Base-by-base conservation (phyloP, 2,329 filamentous ascomycete species). In the Aureobasidium musti region DNA sequence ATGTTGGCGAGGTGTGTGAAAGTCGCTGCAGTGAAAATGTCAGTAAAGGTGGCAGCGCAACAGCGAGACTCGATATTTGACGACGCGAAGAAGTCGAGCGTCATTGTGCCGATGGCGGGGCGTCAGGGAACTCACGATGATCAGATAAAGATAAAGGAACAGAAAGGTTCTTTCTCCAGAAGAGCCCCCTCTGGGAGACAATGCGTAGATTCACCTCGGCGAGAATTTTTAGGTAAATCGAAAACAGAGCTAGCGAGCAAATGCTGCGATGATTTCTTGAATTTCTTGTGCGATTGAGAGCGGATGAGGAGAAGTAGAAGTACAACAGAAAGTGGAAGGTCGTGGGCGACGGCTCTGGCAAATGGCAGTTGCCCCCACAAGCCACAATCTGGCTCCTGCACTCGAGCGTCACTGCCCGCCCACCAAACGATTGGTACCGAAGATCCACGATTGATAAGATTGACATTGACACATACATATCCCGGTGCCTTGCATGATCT, bases 391-490 rank as follows among this genome's bases (percentile, higher is more conserved):
- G 35, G 35, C 13, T 5, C 13, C 11, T 39, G 35, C 35, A 39
- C 33, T 39, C 35, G 35, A 11, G 35, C 35, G 35, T 39, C 35
- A 39, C 35, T 5, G 30, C 30, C n/a, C n/a, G n/a, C n/a, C n/a
- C 30, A 8, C 14, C 13, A 17, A 39, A 39, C 35, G 35, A 39
- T 30, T n/a, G 5, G 10, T 10, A 19, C 10, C 7, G 13, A 45
- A 47, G 57, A 61, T 61, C 56, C 67, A 47, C 45, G 67, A 68
- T 68, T 63, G 67, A 68, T 68, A 63, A 68, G 43, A 61, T 66
- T 45, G 19, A 30, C 39, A 30, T n/a, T 23, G 19, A n/a, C 26
- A 13, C 10, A 33, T 23, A n/a, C 23, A n/a, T 13, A 7, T 14
- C n/a, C n/a, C n/a, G n/a, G 7, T 19, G 8, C 35, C 30, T 56